Base-by-base conservation (phyloP, 2,329 filamentous ascomycete species). In the Blastomyces percursus region DNA sequence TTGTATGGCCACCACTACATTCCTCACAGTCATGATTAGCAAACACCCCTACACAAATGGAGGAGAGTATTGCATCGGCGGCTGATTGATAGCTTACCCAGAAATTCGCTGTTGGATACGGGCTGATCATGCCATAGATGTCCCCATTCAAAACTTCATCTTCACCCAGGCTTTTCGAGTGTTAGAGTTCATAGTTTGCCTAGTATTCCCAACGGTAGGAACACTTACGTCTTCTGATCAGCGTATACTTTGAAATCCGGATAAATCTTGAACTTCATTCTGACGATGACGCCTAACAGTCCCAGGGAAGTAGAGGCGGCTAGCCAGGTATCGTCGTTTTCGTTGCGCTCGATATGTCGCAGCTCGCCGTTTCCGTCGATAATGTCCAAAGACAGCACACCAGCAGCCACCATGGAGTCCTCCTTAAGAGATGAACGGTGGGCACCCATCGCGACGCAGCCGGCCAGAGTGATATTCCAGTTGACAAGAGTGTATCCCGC, bases 381-480 rank as follows among this genome's bases (percentile, higher is more conserved):
- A 32, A 82, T 80, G 62, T 82, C 79, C 67, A 82, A 66, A 7
- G 77, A 76, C 54, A 79, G 65, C 9, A 79, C 79, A 5, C 79
- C 80, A 0, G 79, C 78, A 3, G 79, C 79, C 2, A 82, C 80
- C 70, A 79, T 80, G 4, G 79, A 79, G 35, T 80, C 75, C 65
- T 81, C 79, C 14, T 78, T 71, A 19, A 82, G 72, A 19, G 78
- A 78, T 0, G 76, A 78, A 16, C 80, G 74, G 65, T 82, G 80
- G 2, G 79, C 80, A 0, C 80, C 80, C 80, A 82, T 82, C 3
- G 80, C 80, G 3, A 82, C 76, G 48, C 77, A 77, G 16, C 80
- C 80, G 0, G 78, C 80, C 44, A 82, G 72, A 5, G 77, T 80
- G 61, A 82, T 82, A 64, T 82, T 82, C 80, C 80, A 82, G 67